Evolutionary conservation across 805 yeast genomes (phyloP).

Genomic region (Novakomyces olei): DNA sequence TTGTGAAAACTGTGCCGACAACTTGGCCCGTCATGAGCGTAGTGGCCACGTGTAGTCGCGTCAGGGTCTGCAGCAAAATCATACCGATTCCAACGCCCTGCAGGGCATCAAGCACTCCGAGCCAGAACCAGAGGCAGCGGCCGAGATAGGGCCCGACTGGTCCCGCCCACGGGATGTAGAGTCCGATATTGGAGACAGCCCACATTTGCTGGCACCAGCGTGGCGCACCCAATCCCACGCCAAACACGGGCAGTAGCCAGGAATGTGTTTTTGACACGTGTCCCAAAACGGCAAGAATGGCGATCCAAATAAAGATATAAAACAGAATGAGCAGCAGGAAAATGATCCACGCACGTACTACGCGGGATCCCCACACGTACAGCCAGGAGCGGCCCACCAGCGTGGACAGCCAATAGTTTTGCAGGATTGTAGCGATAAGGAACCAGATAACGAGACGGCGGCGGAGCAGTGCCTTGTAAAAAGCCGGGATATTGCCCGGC

Average conservation of each 20-base stretch:
- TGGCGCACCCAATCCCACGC: conserved; percentile 4
- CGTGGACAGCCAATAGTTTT: conserved; percentile 3
- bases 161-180: conserved; percentile 4
- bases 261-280: conserved; percentile 2
- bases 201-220: conserved; percentile 2
- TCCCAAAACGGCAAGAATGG: neutral
- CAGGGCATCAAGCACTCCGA: conserved; percentile 4
- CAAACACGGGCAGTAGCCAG: conserved; percentile 4
- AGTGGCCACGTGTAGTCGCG: conserved; percentile 2
- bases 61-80: conserved; percentile 3
- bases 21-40: conserved; percentile 2
- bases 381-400: conserved; percentile 1
- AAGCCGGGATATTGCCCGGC: conserved; percentile 2
- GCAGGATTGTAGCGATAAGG: conserved; percentile 1
- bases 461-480: conserved; percentile 2
- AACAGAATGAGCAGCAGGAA: conserved; percentile 1
- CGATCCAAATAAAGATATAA: conserved; percentile 1
- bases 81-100: conserved; percentile 4
- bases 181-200: conserved; percentile 2
- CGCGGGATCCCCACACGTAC: neutral
- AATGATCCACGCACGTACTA: neutral
- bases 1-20: conserved; percentile 3
- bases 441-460: conserved; percentile 3
- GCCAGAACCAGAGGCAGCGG: conserved; percentile 3
- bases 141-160: conserved; percentile 3